A percentile compares a stretch with the other conserved stretches of the same genome.
These are phyloP conservation scores for Talaromyces albobiverticillius DNA, from an alignment of 2,329 filamentous ascomycete genomes.

Conservation along the genomic window DNA sequence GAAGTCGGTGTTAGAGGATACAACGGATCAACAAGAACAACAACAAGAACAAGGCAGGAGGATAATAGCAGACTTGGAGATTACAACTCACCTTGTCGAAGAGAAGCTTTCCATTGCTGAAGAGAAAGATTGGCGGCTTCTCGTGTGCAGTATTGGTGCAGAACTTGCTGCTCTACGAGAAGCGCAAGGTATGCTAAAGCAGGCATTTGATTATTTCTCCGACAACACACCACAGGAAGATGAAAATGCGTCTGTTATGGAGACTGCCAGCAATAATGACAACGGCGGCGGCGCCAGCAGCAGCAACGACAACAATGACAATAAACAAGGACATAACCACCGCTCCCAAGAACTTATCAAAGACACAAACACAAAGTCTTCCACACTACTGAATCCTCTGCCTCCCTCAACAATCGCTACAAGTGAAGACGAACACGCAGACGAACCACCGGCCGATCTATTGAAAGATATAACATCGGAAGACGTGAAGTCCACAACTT, in stretches of 20 bases:
- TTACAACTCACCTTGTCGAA: constrained; percentile 47
- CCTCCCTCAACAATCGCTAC: background rate
- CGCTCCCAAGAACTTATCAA: background rate
- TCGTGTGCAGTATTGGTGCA: constrained; percentile 61
- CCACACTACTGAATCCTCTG: background rate
- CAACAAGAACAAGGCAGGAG: constrained; percentile 24
- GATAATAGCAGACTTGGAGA: constrained; percentile 46
- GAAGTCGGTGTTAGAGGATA: constrained; percentile 15
- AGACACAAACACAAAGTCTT: background rate
- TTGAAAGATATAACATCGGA: constrained; percentile 26
- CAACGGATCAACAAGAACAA: constrained; percentile 21
- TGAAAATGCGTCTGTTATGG: constrained; percentile 12
- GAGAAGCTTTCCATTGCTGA: constrained; percentile 51
- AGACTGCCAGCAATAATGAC: constrained; percentile 10
- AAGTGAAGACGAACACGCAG: constrained; percentile 23
- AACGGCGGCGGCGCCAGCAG: no score
- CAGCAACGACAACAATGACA: background rate
- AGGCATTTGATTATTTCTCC: constrained; percentile 26
- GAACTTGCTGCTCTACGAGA: constrained; percentile 56
- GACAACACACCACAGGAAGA: constrained; percentile 7
- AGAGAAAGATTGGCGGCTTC: constrained; percentile 56
- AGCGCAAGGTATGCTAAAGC: constrained; percentile 35
- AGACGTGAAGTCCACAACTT: constrained; percentile 19
- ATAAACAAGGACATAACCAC: background rate
- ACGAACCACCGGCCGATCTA: constrained; percentile 36